Evolutionary conservation across 208 protist genomes (phyloP).

Genomic region (Naegleria gruberi): DNA sequence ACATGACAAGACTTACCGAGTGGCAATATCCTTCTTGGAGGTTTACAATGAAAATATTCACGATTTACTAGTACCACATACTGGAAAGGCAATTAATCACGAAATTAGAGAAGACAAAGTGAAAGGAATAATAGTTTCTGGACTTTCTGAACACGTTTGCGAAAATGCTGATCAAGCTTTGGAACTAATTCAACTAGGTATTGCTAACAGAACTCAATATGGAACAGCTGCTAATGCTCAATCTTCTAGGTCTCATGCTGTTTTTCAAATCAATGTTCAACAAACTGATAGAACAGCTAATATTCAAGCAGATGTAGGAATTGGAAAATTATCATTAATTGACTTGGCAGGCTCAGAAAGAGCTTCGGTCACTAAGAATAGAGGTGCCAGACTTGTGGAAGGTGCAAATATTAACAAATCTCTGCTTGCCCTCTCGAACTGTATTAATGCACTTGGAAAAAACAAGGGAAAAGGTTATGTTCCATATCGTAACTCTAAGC

Average conservation of each 20-base stretch:
- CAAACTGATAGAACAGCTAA: constrained; percentile 26
- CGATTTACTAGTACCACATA: constrained; percentile 50
- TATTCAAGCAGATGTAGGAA: constrained; percentile 50
- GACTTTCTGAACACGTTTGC: constrained; percentile 40
- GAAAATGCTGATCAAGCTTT: constrained; percentile 44
- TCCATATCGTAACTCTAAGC: constrained; percentile 67
- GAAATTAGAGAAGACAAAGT: constrained; percentile 53
- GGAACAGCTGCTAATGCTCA: constrained; percentile 52
- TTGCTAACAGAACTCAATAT: constrained; percentile 51
- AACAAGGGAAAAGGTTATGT: constrained; percentile 39
- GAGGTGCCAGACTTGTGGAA: neutral
- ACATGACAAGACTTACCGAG: constrained; percentile 33
- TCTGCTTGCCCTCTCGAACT: constrained; percentile 74
- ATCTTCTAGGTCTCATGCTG: constrained; percentile 32
- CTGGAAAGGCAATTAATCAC: constrained; percentile 12
- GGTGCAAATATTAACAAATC: constrained; percentile 64
- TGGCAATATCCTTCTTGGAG: constrained; percentile 59
- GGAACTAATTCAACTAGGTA: constrained; percentile 50
- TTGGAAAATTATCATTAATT: constrained; percentile 68
- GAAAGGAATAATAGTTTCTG: constrained; percentile 40
- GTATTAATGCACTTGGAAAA: constrained; percentile 56
- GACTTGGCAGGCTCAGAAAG: constrained; percentile 76
- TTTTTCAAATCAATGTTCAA: constrained; percentile 14
- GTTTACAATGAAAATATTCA: constrained; percentile 72
- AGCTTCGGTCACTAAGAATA: constrained; percentile 38